Conservation (phyloP, 1,139 yeast species). For the Yamadazyma friedrichii region DNA sequence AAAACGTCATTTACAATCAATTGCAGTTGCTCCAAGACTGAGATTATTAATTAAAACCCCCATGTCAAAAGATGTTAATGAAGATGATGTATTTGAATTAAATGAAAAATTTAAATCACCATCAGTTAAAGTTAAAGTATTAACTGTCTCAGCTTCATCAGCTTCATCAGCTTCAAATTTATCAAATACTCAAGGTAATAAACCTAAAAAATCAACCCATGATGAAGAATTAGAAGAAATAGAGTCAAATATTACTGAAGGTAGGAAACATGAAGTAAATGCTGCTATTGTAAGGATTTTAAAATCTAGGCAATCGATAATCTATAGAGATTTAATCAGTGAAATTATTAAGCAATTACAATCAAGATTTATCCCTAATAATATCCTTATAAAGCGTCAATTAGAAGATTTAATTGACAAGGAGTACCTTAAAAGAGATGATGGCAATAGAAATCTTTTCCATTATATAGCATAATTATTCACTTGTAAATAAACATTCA, state of each 20-base stretch:
- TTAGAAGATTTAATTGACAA: conserved; percentile 80
- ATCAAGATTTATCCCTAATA: conserved; percentile 68
- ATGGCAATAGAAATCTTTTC: conserved; percentile 58
- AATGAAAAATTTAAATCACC: conserved; percentile 74
- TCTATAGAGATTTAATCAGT: conserved; percentile 63
- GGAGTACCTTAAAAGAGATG: conserved; percentile 78
- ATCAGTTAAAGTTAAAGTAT: conserved; percentile 69
- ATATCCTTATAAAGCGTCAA: conserved; percentile 66
- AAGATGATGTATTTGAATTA: conserved; percentile 63
- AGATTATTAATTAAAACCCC: conserved; percentile 72
- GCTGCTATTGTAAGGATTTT: conserved; percentile 89
- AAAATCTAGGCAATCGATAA: conserved; percentile 68
- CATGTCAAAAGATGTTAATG: conserved; percentile 67
- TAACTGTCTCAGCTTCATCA: conserved; percentile 57
- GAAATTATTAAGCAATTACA: conserved; percentile 65
- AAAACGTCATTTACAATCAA: conserved; percentile 75
- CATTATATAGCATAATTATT: conserved; percentile 60
- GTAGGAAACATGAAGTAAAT: conserved; percentile 63
- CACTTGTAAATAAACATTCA: no score
- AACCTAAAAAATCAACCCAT: conserved; percentile 33
- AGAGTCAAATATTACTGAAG: conserved; percentile 33
- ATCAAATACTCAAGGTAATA: conserved; percentile 10
- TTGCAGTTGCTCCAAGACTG: conserved; percentile 82
- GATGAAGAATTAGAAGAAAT: conserved; percentile 40
- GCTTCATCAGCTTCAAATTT: conserved; percentile 24